phyloP scores from a whole-genome alignment of 2,329 filamentous ascomycete species.

The Triangularia setosa region DNA sequence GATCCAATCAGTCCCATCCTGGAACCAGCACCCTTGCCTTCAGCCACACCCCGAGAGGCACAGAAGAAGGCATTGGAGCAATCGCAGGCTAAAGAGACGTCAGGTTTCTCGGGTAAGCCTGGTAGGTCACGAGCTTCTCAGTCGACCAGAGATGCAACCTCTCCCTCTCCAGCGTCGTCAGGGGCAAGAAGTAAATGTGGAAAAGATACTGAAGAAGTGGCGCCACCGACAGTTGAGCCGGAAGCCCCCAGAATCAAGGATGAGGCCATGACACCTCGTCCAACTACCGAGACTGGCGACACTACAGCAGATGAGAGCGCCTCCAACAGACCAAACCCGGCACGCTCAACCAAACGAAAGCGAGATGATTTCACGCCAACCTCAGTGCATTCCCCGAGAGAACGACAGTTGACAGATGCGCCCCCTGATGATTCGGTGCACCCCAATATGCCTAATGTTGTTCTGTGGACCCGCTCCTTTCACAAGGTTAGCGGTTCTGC shows the following conservation, averaged over 20 bases:
- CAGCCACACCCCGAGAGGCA: neutral
- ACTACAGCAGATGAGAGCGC: slow-evolving; percentile 53
- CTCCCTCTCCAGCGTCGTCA: slow-evolving; percentile 8
- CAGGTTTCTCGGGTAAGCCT: slow-evolving; percentile 16
- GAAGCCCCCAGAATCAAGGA: slow-evolving; percentile 51
- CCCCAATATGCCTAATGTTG: slow-evolving; percentile 58
- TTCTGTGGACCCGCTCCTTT: slow-evolving; percentile 72
- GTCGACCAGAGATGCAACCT: slow-evolving; percentile 5
- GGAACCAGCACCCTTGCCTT: slow-evolving; percentile 26
- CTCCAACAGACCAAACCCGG: slow-evolving; percentile 36
- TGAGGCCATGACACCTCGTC: slow-evolving; percentile 53
- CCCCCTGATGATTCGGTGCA: slow-evolving; percentile 29
- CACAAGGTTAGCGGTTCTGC: slow-evolving; percentile 68
- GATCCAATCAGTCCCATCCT: slow-evolving; percentile 58
- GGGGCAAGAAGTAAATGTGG: neutral
- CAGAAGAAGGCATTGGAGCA: neutral
- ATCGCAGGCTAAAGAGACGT: slow-evolving; percentile 8
- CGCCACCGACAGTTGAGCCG: slow-evolving; percentile 31
- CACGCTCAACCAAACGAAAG: slow-evolving; percentile 50
- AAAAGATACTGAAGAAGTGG: slow-evolving; percentile 37
- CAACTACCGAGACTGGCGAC: slow-evolving; percentile 52
- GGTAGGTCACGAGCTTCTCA: slow-evolving; percentile 9
- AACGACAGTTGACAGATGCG: slow-evolving; percentile 9
- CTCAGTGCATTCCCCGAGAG: slow-evolving; percentile 27
- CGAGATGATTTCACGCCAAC: slow-evolving; percentile 49